phyloP scores from a whole-genome alignment of 2,329 filamentous ascomycete species.

The Alternaria angustiovoidea region DNA sequence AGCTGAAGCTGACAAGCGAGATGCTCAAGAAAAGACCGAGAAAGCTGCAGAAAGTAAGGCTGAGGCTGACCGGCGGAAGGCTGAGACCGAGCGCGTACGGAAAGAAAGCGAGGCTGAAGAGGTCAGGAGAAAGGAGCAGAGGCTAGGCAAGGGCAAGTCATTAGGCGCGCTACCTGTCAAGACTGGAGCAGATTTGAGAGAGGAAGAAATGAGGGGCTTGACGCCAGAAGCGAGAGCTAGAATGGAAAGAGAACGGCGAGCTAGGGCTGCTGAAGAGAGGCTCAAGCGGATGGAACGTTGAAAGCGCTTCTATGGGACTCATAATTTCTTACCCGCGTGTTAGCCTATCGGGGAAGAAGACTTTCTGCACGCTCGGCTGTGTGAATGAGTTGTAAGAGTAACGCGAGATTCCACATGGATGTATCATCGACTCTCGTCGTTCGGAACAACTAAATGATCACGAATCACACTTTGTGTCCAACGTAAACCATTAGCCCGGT shows the following conservation, averaged over 20 bases:
- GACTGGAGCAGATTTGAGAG: conserved; percentile 79
- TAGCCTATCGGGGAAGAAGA: not conserved
- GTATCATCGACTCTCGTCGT: not conserved
- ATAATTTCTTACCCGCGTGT: not conserved
- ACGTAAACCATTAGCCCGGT: not conserved
- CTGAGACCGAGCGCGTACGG: conserved; percentile 76
- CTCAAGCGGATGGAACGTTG: conserved; percentile 62
- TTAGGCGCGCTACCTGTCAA: conserved; percentile 68
- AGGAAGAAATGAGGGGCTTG: conserved; percentile 84
- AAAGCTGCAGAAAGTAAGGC: conserved; percentile 70
- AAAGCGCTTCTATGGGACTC: not conserved
- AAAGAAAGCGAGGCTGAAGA: conserved; percentile 61
- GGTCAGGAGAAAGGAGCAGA: conserved; percentile 60
- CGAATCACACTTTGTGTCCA: not conserved
- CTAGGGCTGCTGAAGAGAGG: conserved; percentile 89
- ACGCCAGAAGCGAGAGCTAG: conserved; percentile 86
- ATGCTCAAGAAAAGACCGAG: conserved; percentile 74
- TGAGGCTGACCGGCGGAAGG: conserved; percentile 69
- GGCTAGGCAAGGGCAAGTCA: conserved; percentile 58
- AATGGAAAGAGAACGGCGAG: conserved; percentile 87
- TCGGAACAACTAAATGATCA: not conserved
- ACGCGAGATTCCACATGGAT: not conserved
- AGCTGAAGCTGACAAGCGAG: conserved; percentile 73
- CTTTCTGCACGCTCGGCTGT: not conserved
- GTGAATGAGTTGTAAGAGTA: not conserved